Conservation (phyloP, 352 stramenopile species). For the Globisporangium echinulatum region DNA sequence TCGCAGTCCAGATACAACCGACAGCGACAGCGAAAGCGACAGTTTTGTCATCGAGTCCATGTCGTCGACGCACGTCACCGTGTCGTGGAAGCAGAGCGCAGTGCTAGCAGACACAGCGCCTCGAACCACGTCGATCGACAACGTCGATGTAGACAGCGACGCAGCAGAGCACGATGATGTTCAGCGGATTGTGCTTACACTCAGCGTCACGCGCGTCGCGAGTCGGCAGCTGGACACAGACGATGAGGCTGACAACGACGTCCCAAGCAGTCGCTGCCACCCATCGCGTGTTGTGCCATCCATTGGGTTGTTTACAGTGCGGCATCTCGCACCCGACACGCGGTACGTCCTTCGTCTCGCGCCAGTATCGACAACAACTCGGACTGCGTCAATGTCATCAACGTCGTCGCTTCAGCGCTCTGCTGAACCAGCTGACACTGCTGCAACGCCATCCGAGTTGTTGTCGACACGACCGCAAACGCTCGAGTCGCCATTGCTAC, state of each 20-base stretch:
- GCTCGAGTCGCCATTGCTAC: background rate
- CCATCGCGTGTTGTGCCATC: slow-evolving; percentile 19
- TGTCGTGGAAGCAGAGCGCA: slow-evolving; percentile 21
- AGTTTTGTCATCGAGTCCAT: slow-evolving; percentile 17
- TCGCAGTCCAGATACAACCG: no score
- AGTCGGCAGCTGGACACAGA: slow-evolving; percentile 1
- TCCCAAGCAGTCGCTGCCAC: background rate
- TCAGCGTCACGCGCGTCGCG: slow-evolving; percentile 2
- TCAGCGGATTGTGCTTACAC: slow-evolving; percentile 4
- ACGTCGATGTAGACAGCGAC: background rate
- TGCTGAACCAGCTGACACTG: background rate
- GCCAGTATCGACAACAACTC: background rate
- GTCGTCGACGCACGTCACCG: slow-evolving; percentile 23
- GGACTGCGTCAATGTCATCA: no score
- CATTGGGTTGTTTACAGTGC: slow-evolving; percentile 32
- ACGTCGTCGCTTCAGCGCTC: no score
- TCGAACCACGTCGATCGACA: background rate
- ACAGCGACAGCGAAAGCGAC: background rate
- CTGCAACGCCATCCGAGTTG: background rate
- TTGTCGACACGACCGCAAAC: background rate
- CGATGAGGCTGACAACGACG: background rate
- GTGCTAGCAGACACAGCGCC: background rate
- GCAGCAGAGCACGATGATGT: background rate
- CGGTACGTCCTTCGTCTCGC: slow-evolving; percentile 30
- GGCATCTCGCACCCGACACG: slow-evolving; percentile 39